A percentile compares a stretch with the other conserved stretches of the same genome.
phyloP scores from a whole-genome alignment of 257 asterid species.

The Pogostemon cablin region DNA sequence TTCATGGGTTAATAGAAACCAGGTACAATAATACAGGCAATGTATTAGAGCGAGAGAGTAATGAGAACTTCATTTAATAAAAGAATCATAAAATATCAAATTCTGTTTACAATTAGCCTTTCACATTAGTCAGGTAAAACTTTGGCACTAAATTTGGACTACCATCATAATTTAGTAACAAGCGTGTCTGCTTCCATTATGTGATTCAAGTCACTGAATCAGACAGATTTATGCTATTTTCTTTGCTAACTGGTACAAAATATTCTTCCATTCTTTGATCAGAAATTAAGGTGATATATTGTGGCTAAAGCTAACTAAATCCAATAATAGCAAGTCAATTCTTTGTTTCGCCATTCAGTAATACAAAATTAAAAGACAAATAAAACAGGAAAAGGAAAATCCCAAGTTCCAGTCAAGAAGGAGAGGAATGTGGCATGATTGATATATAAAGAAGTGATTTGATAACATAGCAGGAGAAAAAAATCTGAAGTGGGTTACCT shows the following conservation, averaged over 20 bases:
- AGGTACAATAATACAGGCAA: not conserved
- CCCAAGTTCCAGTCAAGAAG: not conserved
- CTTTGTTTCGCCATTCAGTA: conserved; percentile 1
- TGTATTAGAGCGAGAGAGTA: not conserved
- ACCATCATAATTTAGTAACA: conserved; percentile 4
- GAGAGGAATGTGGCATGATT: too few species aligned
- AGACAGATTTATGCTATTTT: not conserved
- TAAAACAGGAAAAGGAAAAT: not conserved
- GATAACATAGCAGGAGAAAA: conserved; percentile 9
- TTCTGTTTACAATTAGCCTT: not conserved
- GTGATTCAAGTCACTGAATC: not conserved
- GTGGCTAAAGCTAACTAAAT: conserved; percentile 3
- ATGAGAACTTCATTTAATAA: not conserved
- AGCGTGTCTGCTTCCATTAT: not conserved
- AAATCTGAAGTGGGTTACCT: conserved; percentile 51
- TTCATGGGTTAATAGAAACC: not conserved
- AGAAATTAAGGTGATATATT: conserved; percentile 17
- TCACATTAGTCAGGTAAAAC: not conserved
- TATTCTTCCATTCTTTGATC: not conserved
- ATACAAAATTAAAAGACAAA: not conserved
- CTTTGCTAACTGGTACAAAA: conserved; percentile 2
- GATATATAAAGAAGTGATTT: not conserved
- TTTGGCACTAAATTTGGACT: not conserved
- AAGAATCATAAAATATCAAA: too few species aligned
- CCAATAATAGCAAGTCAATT: not conserved